A percentile compares a stretch with the other conserved stretches of the same genome.
Conservation (phyloP, 1,284 basidiomycete genomes). For the Tremellales sp. region DNA sequence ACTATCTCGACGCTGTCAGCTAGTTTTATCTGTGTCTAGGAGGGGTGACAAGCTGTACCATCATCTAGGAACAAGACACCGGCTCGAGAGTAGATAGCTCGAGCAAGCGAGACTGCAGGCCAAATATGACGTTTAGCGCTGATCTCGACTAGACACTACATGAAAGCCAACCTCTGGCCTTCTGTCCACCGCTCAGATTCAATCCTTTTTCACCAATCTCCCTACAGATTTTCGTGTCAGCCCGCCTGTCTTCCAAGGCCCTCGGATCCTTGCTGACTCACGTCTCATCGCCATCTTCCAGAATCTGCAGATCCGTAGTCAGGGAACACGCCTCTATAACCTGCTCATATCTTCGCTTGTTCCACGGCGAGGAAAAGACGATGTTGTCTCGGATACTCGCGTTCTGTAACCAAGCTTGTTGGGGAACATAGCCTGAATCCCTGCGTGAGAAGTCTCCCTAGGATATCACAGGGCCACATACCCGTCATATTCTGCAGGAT, state of each 20-base stretch:
- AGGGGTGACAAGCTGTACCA: constrained; percentile 50
- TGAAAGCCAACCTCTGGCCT: constrained; percentile 66
- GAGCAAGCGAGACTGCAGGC: constrained; percentile 67
- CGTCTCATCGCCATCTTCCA: constrained; percentile 91
- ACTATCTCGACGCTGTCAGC: constrained; percentile 13
- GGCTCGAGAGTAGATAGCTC: constrained; percentile 90
- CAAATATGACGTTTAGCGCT: constrained; percentile 1
- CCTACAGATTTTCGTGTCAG: constrained; percentile 14
- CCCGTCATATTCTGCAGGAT: constrained; percentile 63
- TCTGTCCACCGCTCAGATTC: constrained; percentile 90
- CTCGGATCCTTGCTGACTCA: constrained; percentile 12
- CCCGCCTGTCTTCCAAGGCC: constrained; percentile 61
- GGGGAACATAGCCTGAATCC: constrained; percentile 92
- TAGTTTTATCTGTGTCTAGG: not conserved
- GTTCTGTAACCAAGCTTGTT: constrained; percentile 70
- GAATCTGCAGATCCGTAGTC: constrained; percentile 74
- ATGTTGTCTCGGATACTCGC: constrained; percentile 94
- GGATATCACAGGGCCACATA: too few species aligned
- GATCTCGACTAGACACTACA: not conserved
- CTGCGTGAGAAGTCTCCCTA: too few species aligned
- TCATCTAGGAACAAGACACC: constrained; percentile 84
- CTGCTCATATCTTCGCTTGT: constrained; percentile 69
- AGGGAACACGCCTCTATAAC: constrained; percentile 75
- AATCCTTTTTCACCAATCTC: constrained; percentile 56
- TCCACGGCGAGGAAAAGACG: constrained; percentile 77